Base-by-base conservation (phyloP, 352 stramenopile genomes). In the Phytopythium sindhum region DNA sequence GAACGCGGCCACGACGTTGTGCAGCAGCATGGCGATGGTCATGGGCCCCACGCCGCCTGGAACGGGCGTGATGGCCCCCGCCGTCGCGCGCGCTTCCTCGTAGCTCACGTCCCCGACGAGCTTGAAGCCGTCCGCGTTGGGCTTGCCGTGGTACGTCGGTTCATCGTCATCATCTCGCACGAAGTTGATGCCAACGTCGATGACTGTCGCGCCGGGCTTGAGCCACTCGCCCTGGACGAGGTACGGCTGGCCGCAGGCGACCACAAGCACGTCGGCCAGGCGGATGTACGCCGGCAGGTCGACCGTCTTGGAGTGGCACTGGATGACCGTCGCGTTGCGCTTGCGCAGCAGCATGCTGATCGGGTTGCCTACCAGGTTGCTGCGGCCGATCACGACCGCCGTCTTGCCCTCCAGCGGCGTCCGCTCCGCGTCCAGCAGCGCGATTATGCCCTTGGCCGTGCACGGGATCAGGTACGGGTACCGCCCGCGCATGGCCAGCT, bases 161-260 rank as follows among this genome's bases (percentile, higher is more conserved):
- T 47, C 31, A n/a, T 73, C 64, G 0, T 66, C 59, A 23, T 75
- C 47, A 42, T 93, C 85, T 14, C 96, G 86, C 4, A 99, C 91
- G 64, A 95, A 98, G 69, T 99, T 99, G 73, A 99, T 99, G 10
- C 98, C 98, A 19, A 99, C 97, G 78, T 99, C 98, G 67, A 99
- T 96, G 9, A 99, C 97, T 7, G 97, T 90, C 15, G 93, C 94
- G 21, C 97, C 97, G 15, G 92, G 84, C 72, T 99, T 99, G 39
- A 99, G 73, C 98, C 97, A 99, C 44, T 92, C 80, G 17, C 83
- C 91, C 26, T 91, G 93, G 17, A 99, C 92, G 52, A 99, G 80
- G 52, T 99, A 89, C 1, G 98, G 91, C 61, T 95, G 79, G 39
- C 98, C 98, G 56, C 98, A 97, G 6, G 97, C 97, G 2, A 95